Conservation (phyloP, 305 asterid species). For the Fraxinus sp. region DNA sequence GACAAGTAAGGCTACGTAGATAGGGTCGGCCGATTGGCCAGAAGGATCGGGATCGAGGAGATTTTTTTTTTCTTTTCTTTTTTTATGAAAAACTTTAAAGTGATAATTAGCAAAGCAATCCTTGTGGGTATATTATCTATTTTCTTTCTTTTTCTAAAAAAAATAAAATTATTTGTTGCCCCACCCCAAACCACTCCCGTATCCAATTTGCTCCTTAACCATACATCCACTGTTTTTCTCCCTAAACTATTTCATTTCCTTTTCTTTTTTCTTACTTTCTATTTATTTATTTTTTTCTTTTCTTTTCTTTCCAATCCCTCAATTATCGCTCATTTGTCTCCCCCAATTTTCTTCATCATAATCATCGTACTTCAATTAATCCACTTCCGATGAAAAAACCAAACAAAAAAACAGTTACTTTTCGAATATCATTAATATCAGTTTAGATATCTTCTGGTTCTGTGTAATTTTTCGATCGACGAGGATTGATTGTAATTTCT, state of each 20-base stretch:
- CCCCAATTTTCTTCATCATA: conserved; percentile 25
- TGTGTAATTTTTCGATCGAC: conserved; percentile 37
- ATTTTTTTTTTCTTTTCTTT: not conserved
- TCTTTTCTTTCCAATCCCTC: conserved; percentile 40
- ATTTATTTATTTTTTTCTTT: not conserved
- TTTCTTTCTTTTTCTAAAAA: not conserved
- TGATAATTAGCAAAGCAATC: not conserved
- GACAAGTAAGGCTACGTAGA: not conserved
- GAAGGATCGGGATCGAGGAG: not conserved
- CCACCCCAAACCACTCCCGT: not conserved
- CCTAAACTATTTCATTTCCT: conserved; percentile 24
- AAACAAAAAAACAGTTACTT: conserved; percentile 16
- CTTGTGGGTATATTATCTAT: not conserved
- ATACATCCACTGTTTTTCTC: conserved; percentile 32
- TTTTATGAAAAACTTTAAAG: not conserved
- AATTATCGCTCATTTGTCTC: conserved; percentile 61
- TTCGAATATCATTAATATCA: not conserved
- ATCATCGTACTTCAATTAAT: conserved; percentile 18
- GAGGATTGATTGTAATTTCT: conserved; percentile 32
- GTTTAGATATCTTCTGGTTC: conserved; percentile 28
- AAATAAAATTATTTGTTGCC: not conserved
- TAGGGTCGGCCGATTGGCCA: not conserved
- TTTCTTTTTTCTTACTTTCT: conserved; percentile 1
- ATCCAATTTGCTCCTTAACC: not conserved
- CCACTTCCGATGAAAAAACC: conserved; percentile 13